phyloP scores from a whole-genome alignment of 1,284 basidiomycete species.

The Coniferiporia weirii region DNA sequence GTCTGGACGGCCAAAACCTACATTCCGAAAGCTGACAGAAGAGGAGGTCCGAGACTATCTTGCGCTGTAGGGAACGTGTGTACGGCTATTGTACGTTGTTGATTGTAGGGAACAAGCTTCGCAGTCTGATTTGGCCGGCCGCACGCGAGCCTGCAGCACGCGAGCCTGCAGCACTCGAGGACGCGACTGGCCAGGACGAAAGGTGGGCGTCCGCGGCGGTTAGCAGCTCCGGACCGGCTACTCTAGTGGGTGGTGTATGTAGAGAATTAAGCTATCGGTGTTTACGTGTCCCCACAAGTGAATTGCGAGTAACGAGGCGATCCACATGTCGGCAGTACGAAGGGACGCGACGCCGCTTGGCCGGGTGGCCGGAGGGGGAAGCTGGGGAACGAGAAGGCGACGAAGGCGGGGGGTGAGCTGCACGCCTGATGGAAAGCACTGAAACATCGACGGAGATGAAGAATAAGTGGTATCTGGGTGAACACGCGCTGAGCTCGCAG shows the following conservation, averaged over 20 bases:
- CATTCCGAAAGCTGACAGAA: slow-evolving; percentile 90
- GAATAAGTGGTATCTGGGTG: background rate
- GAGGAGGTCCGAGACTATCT: slow-evolving; percentile 94
- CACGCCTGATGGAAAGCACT: background rate
- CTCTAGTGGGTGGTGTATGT: background rate
- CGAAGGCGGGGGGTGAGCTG: too few relatives aligned
- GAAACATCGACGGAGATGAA: slow-evolving; percentile 2
- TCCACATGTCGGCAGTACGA: background rate
- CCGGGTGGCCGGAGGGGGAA: background rate
- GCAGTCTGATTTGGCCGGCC: slow-evolving; percentile 5
- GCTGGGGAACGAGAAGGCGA: background rate
- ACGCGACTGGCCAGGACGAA: too few relatives aligned
- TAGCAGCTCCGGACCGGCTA: background rate
- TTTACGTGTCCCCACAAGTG: slow-evolving; percentile 5
- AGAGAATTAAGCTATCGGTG: slow-evolving; percentile 4
- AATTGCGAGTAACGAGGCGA: background rate
- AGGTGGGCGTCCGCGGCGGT: background rate
- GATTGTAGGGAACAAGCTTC: slow-evolving; percentile 7
- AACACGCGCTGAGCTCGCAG: background rate
- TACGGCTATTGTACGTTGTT: slow-evolving; percentile 24
- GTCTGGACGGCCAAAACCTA: slow-evolving; percentile 72
- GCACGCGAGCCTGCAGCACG: background rate
- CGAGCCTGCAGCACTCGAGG: too few relatives aligned
- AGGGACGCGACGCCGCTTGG: background rate
- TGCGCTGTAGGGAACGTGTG: slow-evolving; percentile 49